Percentiles rank a stretch among this genome's conserved stretches.
Evolutionary conservation across 257 asterid species (phyloP).

Genomic region (Salvia rosmarinus): DNA sequence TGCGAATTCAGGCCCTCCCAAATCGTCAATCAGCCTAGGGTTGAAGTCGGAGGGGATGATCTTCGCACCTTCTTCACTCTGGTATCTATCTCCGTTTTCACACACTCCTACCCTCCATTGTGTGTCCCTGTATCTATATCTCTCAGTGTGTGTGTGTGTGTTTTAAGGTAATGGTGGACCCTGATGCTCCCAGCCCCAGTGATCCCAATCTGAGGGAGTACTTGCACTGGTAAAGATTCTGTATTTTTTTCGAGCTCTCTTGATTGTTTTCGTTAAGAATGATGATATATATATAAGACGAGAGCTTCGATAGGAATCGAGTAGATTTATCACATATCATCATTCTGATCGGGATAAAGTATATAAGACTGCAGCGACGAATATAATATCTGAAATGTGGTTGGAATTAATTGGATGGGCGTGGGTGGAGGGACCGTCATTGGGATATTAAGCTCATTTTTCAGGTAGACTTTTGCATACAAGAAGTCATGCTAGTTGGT

Average conservation of each 20-base stretch:
- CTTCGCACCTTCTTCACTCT: conserved; percentile 69
- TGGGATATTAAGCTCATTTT: no score
- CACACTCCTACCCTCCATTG: not conserved
- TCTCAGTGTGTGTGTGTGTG: not conserved
- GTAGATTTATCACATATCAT: no score
- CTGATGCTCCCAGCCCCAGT: conserved; percentile 83
- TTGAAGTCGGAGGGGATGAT: conserved; percentile 70
- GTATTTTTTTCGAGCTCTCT: not conserved
- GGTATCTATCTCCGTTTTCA: conserved; percentile 25
- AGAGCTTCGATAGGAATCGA: no score
- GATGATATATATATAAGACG: no score
- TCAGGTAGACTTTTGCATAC: no score
- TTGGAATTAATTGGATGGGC: not conserved
- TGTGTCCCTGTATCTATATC: not conserved
- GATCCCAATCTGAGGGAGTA: conserved; percentile 68
- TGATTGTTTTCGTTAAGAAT: no score
- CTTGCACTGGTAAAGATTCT: conserved; percentile 59
- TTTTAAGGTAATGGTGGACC: conserved; percentile 68
- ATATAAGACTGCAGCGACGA: no score
- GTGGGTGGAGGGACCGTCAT: not conserved
- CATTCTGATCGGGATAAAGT: no score
- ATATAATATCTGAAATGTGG: no score
- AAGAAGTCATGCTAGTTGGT: no score
- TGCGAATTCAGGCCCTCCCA: conserved; percentile 72
- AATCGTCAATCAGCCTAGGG: conserved; percentile 63